These are phyloP conservation scores for Carpinus viminea DNA, from an alignment of 306 rosid genomes.

Conservation along the genomic window DNA sequence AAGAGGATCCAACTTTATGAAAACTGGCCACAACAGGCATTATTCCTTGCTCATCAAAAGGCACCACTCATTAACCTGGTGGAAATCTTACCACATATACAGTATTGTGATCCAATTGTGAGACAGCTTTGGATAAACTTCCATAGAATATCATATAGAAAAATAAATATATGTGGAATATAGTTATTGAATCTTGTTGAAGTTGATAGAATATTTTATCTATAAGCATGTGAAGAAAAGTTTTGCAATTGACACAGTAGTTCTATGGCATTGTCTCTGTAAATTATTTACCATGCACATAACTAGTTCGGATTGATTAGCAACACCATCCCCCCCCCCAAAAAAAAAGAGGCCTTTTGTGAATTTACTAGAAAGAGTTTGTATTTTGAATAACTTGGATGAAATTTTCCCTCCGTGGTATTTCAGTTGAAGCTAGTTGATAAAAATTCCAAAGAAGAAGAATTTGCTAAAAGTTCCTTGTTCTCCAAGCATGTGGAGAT, in stretches of 20 bases:
- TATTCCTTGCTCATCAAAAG: no score
- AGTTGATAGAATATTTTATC: neutral
- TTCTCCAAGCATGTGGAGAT: conserved; percentile 92
- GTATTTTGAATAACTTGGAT: neutral
- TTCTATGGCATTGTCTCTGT: neutral
- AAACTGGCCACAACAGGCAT: no score
- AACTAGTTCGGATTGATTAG: neutral
- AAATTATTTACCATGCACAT: neutral
- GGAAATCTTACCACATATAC: neutral
- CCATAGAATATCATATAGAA: neutral
- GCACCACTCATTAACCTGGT: neutral
- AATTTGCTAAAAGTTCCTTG: conserved; percentile 70
- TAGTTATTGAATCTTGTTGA: neutral
- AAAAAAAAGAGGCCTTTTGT: no score
- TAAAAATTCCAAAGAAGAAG: conserved; percentile 50
- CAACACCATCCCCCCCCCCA: no score
- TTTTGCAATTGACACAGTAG: neutral
- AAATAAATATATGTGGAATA: neutral
- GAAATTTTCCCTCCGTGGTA: conserved; percentile 18
- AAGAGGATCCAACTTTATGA: no score
- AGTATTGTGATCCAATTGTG: no score
- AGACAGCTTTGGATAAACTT: neutral
- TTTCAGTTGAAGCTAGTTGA: conserved; percentile 73
- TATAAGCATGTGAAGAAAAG: neutral
- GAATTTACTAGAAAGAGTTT: neutral